Evolutionary conservation across 208 protist genomes (phyloP).

Genomic region (Leishmania major): DNA sequence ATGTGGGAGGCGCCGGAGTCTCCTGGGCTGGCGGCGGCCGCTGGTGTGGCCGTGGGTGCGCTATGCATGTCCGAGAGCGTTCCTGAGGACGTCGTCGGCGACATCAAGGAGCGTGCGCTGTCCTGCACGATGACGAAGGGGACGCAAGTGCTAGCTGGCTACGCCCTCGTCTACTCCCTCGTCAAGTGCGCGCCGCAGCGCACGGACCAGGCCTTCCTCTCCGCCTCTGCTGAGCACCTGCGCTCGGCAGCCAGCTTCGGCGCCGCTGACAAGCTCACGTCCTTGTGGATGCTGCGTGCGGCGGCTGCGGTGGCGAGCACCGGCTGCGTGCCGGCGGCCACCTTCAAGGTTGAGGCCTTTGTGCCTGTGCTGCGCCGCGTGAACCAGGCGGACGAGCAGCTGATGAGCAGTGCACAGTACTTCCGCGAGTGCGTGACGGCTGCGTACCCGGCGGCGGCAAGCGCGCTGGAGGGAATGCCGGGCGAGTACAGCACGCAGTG

Average conservation of each 20-base stretch:
- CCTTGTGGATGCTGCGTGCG: constrained; percentile 83
- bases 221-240: constrained; percentile 61
- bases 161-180: constrained; percentile 78
- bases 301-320: constrained; percentile 75
- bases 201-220: constrained; percentile 64
- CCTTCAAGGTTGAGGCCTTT: constrained; percentile 66
- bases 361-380: constrained; percentile 69
- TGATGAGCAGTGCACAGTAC: constrained; percentile 86
- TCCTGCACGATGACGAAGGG: constrained; percentile 62
- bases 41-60: constrained; percentile 79
- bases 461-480: constrained; percentile 41
- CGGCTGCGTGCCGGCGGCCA: constrained; percentile 38
- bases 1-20: constrained; percentile 80
- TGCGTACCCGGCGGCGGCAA: constrained; percentile 44
- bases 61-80: constrained; percentile 85
- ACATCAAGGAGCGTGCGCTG: constrained; percentile 79
- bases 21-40: constrained; percentile 63
- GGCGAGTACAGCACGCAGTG: constrained; percentile 73
- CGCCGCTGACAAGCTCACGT: constrained; percentile 70
- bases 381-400: constrained; percentile 60
- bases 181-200: constrained; percentile 56
- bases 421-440: constrained; percentile 67
- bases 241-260: constrained; percentile 57
- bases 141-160: constrained; percentile 67
- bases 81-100: constrained; percentile 57